A percentile compares a stretch with the other conserved stretches of the same genome.
phyloP scores from a whole-genome alignment of 192 early-diverging fungal genomes.

The Coemansia sp. region DNA sequence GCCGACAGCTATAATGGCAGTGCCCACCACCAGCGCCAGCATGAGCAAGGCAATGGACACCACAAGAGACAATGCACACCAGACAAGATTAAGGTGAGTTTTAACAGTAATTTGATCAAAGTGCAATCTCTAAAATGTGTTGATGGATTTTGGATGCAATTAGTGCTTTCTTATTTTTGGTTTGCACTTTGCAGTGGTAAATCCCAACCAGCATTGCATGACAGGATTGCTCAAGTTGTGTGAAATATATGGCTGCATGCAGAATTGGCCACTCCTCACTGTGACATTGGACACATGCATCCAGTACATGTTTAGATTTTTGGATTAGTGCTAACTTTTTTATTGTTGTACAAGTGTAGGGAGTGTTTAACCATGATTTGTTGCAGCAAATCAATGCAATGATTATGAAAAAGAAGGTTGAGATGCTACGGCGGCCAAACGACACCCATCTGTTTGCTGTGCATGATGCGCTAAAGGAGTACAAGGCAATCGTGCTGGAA shows the following conservation, averaged over 20 bases:
- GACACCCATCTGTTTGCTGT: conserved; percentile 29
- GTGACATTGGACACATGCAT: background rate
- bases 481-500: conserved; percentile 29
- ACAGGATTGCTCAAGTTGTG: no score
- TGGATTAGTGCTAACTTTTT: background rate
- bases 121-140: background rate
- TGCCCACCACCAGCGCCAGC: background rate
- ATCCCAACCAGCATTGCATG: no score
- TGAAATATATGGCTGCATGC: no score
- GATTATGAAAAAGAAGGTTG: conserved; percentile 41
- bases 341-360: conserved; percentile 17
- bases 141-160: background rate
- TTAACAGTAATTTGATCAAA: background rate
- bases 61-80: conserved; percentile 28
- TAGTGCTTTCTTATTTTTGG: conserved; percentile 2
- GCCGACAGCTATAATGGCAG: conserved; percentile 18
- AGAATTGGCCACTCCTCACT: no score
- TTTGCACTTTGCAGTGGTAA: background rate
- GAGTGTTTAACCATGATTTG: conserved; percentile 21
- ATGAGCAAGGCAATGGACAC: conserved; percentile 3
- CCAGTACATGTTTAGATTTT: background rate
- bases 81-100: conserved; percentile 36
- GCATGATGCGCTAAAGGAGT: conserved; percentile 28
- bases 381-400: conserved; percentile 36
- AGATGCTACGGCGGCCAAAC: conserved; percentile 42